A percentile compares a stretch with the other conserved stretches of the same genome.
Evolutionary conservation across 2,329 filamentous ascomycete genomes (phyloP).

Genomic region (Monilinia polystroma): DNA sequence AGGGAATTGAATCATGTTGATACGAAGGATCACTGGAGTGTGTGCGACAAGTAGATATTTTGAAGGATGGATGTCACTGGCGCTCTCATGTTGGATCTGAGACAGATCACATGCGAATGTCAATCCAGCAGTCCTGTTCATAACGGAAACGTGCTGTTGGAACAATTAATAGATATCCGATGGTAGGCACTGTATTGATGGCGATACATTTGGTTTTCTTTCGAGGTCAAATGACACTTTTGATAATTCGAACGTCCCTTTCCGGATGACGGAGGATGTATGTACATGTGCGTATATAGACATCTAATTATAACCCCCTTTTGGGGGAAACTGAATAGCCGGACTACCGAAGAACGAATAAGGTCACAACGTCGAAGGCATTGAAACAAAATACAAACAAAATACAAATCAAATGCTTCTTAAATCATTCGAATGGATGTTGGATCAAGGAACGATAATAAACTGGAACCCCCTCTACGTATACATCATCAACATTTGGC

Average conservation of each 20-base stretch:
- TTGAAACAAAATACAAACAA: too few relatives aligned
- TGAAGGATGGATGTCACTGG: background rate
- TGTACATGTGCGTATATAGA: too few relatives aligned
- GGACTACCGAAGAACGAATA: background rate
- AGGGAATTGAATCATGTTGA: too few relatives aligned
- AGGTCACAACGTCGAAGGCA: background rate
- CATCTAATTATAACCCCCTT: background rate
- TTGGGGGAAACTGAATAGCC: background rate
- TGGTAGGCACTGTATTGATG: background rate
- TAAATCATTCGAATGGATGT: too few relatives aligned
- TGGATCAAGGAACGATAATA: too few relatives aligned
- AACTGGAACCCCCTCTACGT: too few relatives aligned
- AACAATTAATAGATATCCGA: background rate
- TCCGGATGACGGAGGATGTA: constrained; percentile 16
- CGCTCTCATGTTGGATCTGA: background rate
- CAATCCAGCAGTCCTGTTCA: background rate
- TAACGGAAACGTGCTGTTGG: background rate
- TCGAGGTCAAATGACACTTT: constrained; percentile 20
- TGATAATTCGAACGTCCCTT: constrained; percentile 11
- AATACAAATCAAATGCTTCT: too few relatives aligned
- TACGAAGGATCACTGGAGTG: too few relatives aligned
- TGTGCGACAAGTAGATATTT: too few relatives aligned
- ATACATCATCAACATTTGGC: too few relatives aligned
- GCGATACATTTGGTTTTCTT: background rate
- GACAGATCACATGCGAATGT: constrained; percentile 13